Evolutionary conservation across 495 filamentous ascomycete species (phyloP).

Genomic region (Hypomontagnella monticulosa): DNA sequence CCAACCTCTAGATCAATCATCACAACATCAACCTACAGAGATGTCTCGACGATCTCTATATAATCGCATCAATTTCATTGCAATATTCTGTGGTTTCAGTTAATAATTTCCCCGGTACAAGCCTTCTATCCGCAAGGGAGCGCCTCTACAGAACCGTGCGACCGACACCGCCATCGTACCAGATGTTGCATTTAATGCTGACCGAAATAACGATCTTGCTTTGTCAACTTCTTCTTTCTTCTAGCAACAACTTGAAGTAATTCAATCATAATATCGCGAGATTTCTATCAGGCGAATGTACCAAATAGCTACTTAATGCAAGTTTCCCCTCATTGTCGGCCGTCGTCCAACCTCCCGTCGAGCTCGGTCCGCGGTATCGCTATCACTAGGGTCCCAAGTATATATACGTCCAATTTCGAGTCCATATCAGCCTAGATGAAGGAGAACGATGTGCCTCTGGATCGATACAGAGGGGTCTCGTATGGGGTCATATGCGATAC

Average conservation of each 20-base stretch:
- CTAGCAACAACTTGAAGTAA: not conserved
- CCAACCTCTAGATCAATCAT: no score
- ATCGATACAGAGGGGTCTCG: not conserved
- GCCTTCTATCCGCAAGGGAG: not conserved
- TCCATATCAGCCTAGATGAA: not conserved
- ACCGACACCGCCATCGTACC: conserved; percentile 25
- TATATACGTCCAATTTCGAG: not conserved
- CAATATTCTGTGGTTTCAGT: not conserved
- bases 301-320: not conserved
- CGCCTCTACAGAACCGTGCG: conserved; percentile 4
- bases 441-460: conserved; percentile 3
- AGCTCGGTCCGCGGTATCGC: conserved; percentile 1
- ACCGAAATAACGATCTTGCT: conserved; percentile 6
- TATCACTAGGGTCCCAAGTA: not conserved
- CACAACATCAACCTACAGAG: no score
- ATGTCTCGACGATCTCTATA: not conserved
- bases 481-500: no score
- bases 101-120: not conserved
- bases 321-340: conserved; percentile 2
- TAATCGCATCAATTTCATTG: not conserved
- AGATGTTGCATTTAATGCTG: conserved; percentile 16
- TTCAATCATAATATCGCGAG: not conserved
- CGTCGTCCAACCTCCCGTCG: not conserved
- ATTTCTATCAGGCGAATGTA: not conserved
- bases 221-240: not conserved